These are phyloP conservation scores for Hydnomerulius pinastri DNA, from an alignment of 768 basidiomycete genomes.

Conservation along the genomic window DNA sequence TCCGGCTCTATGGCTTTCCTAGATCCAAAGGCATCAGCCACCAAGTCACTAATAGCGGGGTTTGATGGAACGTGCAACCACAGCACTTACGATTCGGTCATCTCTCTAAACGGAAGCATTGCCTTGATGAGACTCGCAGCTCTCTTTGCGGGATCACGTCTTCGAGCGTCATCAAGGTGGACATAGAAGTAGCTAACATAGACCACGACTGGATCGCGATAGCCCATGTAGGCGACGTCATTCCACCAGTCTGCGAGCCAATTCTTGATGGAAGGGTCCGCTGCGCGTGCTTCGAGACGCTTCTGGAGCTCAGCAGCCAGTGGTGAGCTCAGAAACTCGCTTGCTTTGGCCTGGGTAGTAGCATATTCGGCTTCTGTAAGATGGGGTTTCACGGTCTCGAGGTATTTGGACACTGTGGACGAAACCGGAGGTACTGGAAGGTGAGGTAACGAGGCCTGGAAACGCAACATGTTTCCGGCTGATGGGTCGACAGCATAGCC, in stretches of 20 bases:
- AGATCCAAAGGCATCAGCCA: background rate
- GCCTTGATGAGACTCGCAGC: slow-evolving; percentile 86
- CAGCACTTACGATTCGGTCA: slow-evolving; percentile 73
- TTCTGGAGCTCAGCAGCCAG: slow-evolving; percentile 73
- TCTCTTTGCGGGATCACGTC: slow-evolving; percentile 60
- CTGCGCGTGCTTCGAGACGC: slow-evolving; percentile 75
- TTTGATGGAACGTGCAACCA: background rate
- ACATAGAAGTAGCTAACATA: slow-evolving; percentile 96
- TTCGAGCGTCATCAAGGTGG: slow-evolving; percentile 66
- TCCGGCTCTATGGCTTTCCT: slow-evolving; percentile 87
- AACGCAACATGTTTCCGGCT: slow-evolving; percentile 71
- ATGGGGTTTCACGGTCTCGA: slow-evolving; percentile 80
- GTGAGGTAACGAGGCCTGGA: slow-evolving; percentile 67
- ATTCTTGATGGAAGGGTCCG: slow-evolving; percentile 55
- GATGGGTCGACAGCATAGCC: slow-evolving; percentile 56
- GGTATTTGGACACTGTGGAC: slow-evolving; percentile 86
- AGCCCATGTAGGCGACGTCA: slow-evolving; percentile 84
- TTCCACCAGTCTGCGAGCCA: slow-evolving; percentile 99
- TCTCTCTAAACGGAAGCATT: slow-evolving; percentile 78
- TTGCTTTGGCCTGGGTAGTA: slow-evolving; percentile 58
- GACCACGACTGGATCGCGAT: slow-evolving; percentile 88
- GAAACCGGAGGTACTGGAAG: slow-evolving; percentile 85
- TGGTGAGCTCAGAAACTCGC: slow-evolving; percentile 69
- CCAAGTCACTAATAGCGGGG: background rate
- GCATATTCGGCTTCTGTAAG: slow-evolving; percentile 64